phyloP scores from a whole-genome alignment of 768 basidiomycete species.

The Rhizopogon vesiculosus region DNA sequence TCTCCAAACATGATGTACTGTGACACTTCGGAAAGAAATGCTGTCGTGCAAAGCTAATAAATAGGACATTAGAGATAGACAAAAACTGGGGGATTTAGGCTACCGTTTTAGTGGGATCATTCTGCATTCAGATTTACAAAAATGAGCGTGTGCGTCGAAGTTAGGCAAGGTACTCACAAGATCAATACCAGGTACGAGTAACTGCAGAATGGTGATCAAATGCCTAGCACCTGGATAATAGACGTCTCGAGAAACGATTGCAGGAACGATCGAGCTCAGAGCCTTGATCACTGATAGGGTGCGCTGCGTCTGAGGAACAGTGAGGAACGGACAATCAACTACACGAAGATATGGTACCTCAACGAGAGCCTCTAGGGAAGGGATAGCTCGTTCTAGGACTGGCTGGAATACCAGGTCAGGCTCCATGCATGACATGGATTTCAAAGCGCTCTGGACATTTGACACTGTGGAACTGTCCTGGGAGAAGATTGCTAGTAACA shows the following conservation, averaged over 20 bases:
- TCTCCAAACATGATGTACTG: constrained; percentile 75
- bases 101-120: constrained; percentile 77
- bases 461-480: constrained; percentile 69
- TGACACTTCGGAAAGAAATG: constrained; percentile 69
- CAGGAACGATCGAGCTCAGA: constrained; percentile 73
- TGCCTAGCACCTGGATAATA: constrained; percentile 83
- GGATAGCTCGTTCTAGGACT: constrained; percentile 77
- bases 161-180: constrained; percentile 42
- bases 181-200: constrained; percentile 85
- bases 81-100: constrained; percentile 8
- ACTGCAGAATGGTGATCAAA: constrained; percentile 72
- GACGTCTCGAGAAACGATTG: constrained; percentile 72
- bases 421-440: constrained; percentile 80
- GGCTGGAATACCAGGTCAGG: constrained; percentile 82
- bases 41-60: constrained; percentile 62
- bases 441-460: constrained; percentile 76
- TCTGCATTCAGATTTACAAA: constrained; percentile 33
- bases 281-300: constrained; percentile 86
- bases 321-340: background rate
- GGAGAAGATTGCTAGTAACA: constrained; percentile 87
- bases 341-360: constrained; percentile 45
- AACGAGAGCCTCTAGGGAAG: constrained; percentile 83
- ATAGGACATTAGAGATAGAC: constrained; percentile 7
- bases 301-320: constrained; percentile 59
- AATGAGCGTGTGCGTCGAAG: background rate